These are phyloP conservation scores for Gonium pectorale DNA, from an alignment of 139 green algal species.

Conservation along the genomic window DNA sequence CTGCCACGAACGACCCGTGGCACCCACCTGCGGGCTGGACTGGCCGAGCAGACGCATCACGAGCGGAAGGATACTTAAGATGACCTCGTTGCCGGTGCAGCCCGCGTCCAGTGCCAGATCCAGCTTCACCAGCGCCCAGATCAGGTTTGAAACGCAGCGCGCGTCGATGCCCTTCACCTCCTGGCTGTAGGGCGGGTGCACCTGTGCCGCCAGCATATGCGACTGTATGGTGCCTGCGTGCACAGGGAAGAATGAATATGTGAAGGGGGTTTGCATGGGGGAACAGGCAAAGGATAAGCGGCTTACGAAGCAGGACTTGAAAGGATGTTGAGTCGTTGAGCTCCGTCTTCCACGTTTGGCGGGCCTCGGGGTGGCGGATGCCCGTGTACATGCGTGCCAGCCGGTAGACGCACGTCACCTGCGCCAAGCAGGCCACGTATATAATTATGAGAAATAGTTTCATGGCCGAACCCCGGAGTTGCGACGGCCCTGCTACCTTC, in stretches of 20 bases:
- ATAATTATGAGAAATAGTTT: too few relatives aligned
- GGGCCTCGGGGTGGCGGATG: slow-evolving; percentile 36
- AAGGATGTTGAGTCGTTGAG: slow-evolving; percentile 54
- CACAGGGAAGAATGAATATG: neutral
- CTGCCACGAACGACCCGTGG: too few relatives aligned
- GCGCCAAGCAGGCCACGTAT: too few relatives aligned
- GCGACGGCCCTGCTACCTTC: too few relatives aligned
- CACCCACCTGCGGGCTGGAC: slow-evolving; percentile 56
- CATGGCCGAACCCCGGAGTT: too few relatives aligned
- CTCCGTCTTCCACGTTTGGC: slow-evolving; percentile 49
- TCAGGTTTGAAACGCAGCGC: slow-evolving; percentile 68
- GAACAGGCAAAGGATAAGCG: too few relatives aligned
- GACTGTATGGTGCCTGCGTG: slow-evolving; percentile 57
- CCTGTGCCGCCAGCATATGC: slow-evolving; percentile 62
- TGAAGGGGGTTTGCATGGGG: too few relatives aligned
- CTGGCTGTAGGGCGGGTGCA: slow-evolving; percentile 53
- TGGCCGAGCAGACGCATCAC: slow-evolving; percentile 54
- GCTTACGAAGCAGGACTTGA: slow-evolving; percentile 65
- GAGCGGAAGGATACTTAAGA: slow-evolving; percentile 55
- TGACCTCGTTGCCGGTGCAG: slow-evolving; percentile 57
- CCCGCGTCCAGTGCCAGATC: slow-evolving; percentile 53
- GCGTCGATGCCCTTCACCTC: slow-evolving; percentile 67
- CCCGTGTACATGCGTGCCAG: slow-evolving; percentile 62
- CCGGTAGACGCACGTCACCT: slow-evolving; percentile 67
- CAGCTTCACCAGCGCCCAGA: slow-evolving; percentile 67